Percentiles rank a stretch among this genome's conserved stretches.
phyloP scores from a whole-genome alignment of 2,329 filamentous ascomycete genomes.

The Cytospora mali region DNA sequence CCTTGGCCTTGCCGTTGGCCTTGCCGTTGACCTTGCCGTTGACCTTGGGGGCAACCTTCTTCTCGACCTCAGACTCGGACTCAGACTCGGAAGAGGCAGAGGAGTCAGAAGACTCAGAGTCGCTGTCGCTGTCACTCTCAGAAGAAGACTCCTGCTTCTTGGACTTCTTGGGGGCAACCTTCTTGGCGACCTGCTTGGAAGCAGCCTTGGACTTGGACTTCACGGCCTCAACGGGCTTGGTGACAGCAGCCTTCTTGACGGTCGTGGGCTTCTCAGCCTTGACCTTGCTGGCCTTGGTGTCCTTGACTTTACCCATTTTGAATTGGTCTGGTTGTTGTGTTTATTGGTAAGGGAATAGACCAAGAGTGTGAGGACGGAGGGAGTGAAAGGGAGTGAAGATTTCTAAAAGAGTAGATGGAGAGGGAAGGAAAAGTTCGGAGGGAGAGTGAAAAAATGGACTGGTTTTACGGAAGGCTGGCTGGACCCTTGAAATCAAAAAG shows the following conservation, averaged over 20 bases:
- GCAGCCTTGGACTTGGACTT: slow-evolving; percentile 69
- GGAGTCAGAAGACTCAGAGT: slow-evolving; percentile 37
- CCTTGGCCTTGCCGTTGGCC: slow-evolving; percentile 37
- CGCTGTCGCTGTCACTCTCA: slow-evolving; percentile 38
- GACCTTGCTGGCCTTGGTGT: slow-evolving; percentile 55
- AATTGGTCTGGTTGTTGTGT: slow-evolving; percentile 31
- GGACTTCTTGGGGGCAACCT: slow-evolving; percentile 51
- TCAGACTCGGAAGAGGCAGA: slow-evolving; percentile 42
- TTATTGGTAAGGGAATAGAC: slow-evolving; percentile 30
- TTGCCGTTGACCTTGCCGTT: slow-evolving; percentile 35
- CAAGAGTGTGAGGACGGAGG: slow-evolving; percentile 25
- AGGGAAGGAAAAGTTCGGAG: slow-evolving; percentile 12
- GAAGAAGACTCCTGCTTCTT: slow-evolving; percentile 48
- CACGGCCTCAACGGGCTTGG: slow-evolving; percentile 67
- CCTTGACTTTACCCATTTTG: slow-evolving; percentile 69
- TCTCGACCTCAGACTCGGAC: slow-evolving; percentile 37
- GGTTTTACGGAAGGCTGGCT: slow-evolving; percentile 22
- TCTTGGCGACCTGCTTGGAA: slow-evolving; percentile 61
- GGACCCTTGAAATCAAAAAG: slow-evolving; percentile 26
- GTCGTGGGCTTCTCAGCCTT: slow-evolving; percentile 52
- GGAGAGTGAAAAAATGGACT: slow-evolving; percentile 15
- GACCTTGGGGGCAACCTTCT: slow-evolving; percentile 33
- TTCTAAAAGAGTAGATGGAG: slow-evolving; percentile 15
- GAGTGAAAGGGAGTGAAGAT: slow-evolving; percentile 27
- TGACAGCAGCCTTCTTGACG: slow-evolving; percentile 68